Evolutionary conservation across 306 rosid species (phyloP).

Genomic region (Psophocarpus tetragonolobus): DNA sequence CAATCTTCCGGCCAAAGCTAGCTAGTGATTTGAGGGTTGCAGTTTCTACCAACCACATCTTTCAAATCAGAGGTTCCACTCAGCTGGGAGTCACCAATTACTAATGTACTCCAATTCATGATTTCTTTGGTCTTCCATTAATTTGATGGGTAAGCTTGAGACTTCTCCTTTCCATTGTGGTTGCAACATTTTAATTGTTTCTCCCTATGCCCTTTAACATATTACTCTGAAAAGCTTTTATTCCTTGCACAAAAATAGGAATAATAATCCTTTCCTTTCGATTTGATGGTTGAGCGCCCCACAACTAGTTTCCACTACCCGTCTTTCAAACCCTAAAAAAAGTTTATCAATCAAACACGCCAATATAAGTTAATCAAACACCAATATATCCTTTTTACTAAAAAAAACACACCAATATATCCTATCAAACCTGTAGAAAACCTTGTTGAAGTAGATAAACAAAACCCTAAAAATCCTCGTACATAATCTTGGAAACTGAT

Average conservation of each 20-base stretch:
- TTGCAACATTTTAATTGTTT: slow-evolving; percentile 44
- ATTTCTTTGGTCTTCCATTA: slow-evolving; percentile 5
- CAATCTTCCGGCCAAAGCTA: slow-evolving; percentile 27
- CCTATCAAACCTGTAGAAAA: slow-evolving; percentile 22
- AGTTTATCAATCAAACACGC: slow-evolving; percentile 31
- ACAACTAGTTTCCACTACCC: slow-evolving; percentile 16
- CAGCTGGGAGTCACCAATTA: slow-evolving; percentile 10
- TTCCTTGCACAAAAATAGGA: slow-evolving; percentile 14
- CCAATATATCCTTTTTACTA: slow-evolving; percentile 23
- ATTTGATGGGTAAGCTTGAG: slow-evolving; percentile 31
- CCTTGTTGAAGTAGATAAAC: slow-evolving; percentile 4
- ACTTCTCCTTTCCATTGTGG: slow-evolving; percentile 27
- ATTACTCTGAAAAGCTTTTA: slow-evolving; percentile 19
- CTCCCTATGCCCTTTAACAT: slow-evolving; percentile 33
- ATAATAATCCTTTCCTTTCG: slow-evolving; percentile 36
- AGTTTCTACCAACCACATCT: slow-evolving; percentile 40
- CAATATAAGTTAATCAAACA: slow-evolving; percentile 36
- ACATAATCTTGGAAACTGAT: background rate
- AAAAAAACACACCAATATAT: slow-evolving; percentile 30
- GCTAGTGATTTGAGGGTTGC: slow-evolving; percentile 40
- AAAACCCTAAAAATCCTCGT: slow-evolving; percentile 30
- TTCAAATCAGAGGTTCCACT: slow-evolving; percentile 37
- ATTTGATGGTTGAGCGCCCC: slow-evolving; percentile 65
- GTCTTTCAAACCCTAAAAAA: slow-evolving; percentile 38
- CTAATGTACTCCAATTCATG: slow-evolving; percentile 19